These are phyloP conservation scores for Melocanna baccifera DNA, from an alignment of 176 grass and related monocot species.

Conservation along the genomic window DNA sequence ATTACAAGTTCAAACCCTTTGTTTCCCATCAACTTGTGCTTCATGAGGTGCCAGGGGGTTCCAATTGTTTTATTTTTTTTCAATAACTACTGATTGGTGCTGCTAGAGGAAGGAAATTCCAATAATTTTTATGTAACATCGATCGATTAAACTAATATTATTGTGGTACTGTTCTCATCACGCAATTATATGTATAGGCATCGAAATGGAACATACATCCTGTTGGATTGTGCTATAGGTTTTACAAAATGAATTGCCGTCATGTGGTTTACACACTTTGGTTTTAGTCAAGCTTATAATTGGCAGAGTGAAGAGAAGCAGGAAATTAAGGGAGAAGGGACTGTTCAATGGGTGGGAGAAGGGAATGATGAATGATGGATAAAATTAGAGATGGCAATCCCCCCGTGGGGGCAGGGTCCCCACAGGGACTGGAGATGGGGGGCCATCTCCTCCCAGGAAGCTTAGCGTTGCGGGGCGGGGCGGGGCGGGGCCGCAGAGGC, in stretches of 20 bases:
- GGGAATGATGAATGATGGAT: no score
- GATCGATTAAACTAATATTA: neutral
- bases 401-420: no score
- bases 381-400: no score
- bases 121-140: neutral
- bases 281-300: neutral
- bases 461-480: no score
- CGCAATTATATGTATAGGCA: neutral
- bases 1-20: neutral
- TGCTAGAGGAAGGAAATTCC: neutral
- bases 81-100: neutral
- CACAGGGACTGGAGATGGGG: no score
- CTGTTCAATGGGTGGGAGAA: no score
- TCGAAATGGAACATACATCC: neutral
- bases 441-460: no score
- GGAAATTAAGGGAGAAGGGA: neutral
- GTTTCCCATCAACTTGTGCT: conserved; percentile 14
- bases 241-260: neutral
- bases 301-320: neutral
- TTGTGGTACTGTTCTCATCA: neutral
- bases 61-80: neutral
- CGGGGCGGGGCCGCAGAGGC: no score
- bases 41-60: neutral
- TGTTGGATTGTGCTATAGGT: neutral
- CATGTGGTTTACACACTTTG: neutral